phyloP scores from a whole-genome alignment of 306 rosid genomes.

The Cicer bijugum region DNA sequence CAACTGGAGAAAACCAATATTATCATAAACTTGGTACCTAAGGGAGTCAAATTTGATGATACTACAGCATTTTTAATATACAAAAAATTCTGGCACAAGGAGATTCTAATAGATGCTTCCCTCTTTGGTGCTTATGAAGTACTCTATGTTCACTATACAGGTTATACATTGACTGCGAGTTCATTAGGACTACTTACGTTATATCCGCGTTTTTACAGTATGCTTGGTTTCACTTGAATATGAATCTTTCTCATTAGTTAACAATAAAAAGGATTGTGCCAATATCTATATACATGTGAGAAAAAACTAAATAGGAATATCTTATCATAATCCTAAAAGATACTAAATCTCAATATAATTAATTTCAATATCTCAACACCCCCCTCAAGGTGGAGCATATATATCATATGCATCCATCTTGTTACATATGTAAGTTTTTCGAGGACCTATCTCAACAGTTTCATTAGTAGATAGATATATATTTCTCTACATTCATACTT shows the following conservation, averaged over 20 bases:
- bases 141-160: constrained; percentile 80
- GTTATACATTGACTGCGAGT: constrained; percentile 46
- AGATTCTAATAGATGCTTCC: constrained; percentile 63
- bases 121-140: constrained; percentile 81
- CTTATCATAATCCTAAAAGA: no score
- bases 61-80: constrained; percentile 64
- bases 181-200: constrained; percentile 20
- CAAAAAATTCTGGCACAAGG: constrained; percentile 72
- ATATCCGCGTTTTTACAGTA: constrained; percentile 2
- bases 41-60: constrained; percentile 65
- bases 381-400: no score
- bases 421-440: no score
- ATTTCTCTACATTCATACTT: constrained; percentile 37
- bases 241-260: no score
- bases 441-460: no score
- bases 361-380: no score
- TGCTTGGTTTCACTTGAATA: constrained; percentile 2
- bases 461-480: constrained; percentile 17
- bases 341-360: no score
- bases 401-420: no score
- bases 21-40: constrained; percentile 80
- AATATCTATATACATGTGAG: no score
- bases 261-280: no score
- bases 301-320: no score
- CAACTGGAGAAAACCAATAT: constrained; percentile 78